Evolutionary conservation across 257 asterid genomes (phyloP).

Genomic region (Paulownia fortunei): DNA sequence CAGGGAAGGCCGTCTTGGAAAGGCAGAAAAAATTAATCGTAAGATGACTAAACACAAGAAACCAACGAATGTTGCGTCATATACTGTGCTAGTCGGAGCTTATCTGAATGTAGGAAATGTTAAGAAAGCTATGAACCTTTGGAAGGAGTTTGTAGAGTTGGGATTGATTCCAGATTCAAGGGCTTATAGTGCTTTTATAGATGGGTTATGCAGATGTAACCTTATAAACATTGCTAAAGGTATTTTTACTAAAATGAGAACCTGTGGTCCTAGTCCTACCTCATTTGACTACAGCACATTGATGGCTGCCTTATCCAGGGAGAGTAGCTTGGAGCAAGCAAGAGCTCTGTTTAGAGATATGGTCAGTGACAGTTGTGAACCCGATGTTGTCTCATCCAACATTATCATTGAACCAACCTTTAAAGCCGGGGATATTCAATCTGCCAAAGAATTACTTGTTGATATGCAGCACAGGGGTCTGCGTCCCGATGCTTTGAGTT

Average conservation of each 20-base stretch:
- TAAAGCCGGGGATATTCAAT: constrained; percentile 57
- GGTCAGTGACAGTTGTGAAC: constrained; percentile 48
- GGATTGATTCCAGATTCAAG: constrained; percentile 58
- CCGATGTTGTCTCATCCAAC: constrained; percentile 64
- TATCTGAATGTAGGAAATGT: constrained; percentile 54
- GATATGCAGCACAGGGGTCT: constrained; percentile 62
- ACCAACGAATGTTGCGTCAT: constrained; percentile 43
- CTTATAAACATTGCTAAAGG: constrained; percentile 72
- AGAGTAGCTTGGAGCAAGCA: constrained; percentile 76
- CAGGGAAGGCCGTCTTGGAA: constrained; percentile 49
- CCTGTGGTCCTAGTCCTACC: constrained; percentile 49
- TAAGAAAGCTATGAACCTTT: constrained; percentile 53
- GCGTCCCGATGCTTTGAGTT: constrained; percentile 56
- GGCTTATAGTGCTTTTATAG: constrained; percentile 48
- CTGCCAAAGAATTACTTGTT: constrained; percentile 52
- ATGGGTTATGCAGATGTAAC: constrained; percentile 63
- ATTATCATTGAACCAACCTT: constrained; percentile 57
- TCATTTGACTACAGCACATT: constrained; percentile 57
- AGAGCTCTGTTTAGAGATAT: constrained; percentile 56
- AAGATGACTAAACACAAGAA: constrained; percentile 48
- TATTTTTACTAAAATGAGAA: constrained; percentile 55
- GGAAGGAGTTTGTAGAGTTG: constrained; percentile 51
- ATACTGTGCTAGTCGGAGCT: constrained; percentile 58
- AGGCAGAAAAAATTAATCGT: constrained; percentile 56
- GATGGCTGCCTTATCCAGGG: constrained; percentile 67